Conservation (phyloP, 1,284 basidiomycete species). For the Wolfiporia cocos region DNA sequence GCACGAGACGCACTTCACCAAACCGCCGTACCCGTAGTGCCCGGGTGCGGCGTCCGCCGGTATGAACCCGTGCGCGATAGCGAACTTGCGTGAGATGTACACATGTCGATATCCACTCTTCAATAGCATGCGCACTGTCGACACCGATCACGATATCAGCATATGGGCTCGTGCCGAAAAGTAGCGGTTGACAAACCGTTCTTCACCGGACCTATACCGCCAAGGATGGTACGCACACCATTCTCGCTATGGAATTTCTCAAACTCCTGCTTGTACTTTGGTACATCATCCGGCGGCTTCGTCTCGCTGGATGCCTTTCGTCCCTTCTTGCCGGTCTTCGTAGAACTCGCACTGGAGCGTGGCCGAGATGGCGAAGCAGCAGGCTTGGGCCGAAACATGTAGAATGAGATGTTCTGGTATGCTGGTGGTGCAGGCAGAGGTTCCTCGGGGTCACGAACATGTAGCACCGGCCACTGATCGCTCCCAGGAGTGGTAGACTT, state of each 20-base stretch:
- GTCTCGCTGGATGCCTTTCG: slow-evolving; percentile 28
- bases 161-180: not conserved
- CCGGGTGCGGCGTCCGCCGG: slow-evolving; percentile 79
- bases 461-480: slow-evolving; percentile 43
- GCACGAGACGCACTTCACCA: slow-evolving; percentile 49
- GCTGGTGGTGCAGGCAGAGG: slow-evolving; percentile 54
- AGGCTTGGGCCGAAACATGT: slow-evolving; percentile 46
- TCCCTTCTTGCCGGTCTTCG: slow-evolving; percentile 33
- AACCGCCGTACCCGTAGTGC: slow-evolving; percentile 80
- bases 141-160: not conserved
- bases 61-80: slow-evolving; percentile 85
- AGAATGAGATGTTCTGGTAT: slow-evolving; percentile 67
- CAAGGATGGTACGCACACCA: slow-evolving; percentile 90
- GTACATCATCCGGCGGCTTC: slow-evolving; percentile 33
- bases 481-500: slow-evolving; percentile 30
- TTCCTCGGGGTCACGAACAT: slow-evolving; percentile 55
- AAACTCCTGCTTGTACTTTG: slow-evolving; percentile 71
- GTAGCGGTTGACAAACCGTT: slow-evolving; percentile 52
- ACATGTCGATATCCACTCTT: slow-evolving; percentile 93
- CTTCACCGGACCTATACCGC: slow-evolving; percentile 85
- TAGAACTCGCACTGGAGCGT: slow-evolving; percentile 19
- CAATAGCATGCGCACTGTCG: slow-evolving; percentile 82
- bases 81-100: slow-evolving; percentile 94
- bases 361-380: slow-evolving; percentile 19
- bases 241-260: slow-evolving; percentile 85